Evolutionary conservation across 169 alveolate species (phyloP).

Genomic region (Plasmodium relictum): DNA sequence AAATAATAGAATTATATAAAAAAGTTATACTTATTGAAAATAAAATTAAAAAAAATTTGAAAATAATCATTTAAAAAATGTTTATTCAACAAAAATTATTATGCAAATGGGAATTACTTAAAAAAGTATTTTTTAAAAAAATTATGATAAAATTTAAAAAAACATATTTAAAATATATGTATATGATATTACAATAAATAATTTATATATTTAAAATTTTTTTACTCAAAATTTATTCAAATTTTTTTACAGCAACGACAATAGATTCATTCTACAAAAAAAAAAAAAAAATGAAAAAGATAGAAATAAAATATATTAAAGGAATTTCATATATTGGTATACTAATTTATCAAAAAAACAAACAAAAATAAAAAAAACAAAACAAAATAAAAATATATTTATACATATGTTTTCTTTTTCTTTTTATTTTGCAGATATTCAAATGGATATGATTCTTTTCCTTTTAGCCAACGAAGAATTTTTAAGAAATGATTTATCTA

Average conservation of each 20-base stretch:
- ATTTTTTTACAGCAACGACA: constrained; percentile 27
- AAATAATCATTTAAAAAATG: background rate
- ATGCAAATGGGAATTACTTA: background rate
- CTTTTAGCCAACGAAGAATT: constrained; percentile 39
- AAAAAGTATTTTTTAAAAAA: no score
- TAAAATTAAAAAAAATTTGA: constrained; percentile 3
- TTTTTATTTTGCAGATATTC: constrained; percentile 22
- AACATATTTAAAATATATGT: background rate
- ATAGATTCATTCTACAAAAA: constrained; percentile 13
- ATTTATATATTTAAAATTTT: background rate
- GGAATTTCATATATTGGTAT: background rate
- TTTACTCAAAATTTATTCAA: constrained; percentile 6
- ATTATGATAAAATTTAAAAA: background rate
- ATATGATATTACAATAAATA: background rate
- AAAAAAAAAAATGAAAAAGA: background rate
- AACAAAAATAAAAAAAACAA: background rate
- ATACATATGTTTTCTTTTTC: background rate
- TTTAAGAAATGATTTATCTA: constrained; percentile 27
- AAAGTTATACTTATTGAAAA: constrained; percentile 14
- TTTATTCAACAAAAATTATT: background rate
- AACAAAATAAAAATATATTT: background rate
- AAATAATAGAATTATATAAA: constrained; percentile 31
- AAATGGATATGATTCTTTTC: constrained; percentile 38
- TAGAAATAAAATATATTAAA: no score
- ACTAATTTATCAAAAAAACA: background rate